Evolutionary conservation across 2,329 filamentous ascomycete genomes (phyloP).

Genomic region (Pezicula rhizophila): DNA sequence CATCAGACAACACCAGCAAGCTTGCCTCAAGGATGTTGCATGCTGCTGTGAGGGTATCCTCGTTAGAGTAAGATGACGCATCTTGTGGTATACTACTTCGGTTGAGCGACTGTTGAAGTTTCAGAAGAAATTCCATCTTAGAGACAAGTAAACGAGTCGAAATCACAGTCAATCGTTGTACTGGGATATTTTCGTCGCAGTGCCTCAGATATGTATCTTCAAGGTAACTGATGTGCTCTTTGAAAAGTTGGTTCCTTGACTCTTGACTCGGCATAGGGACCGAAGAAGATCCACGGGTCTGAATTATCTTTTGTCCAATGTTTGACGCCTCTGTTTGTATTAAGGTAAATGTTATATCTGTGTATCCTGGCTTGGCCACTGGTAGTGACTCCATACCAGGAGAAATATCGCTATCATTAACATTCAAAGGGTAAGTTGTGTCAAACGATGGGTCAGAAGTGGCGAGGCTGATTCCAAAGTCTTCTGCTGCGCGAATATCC

Average conservation of each 20-base stretch:
- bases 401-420: slow-evolving; percentile 38
- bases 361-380: slow-evolving; percentile 11
- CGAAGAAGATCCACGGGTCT: background rate
- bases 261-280: background rate
- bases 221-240: slow-evolving; percentile 14
- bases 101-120: background rate
- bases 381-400: slow-evolving; percentile 19
- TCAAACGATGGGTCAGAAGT: slow-evolving; percentile 50
- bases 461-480: slow-evolving; percentile 52
- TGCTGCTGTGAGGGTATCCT: background rate
- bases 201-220: slow-evolving; percentile 4
- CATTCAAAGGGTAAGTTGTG: slow-evolving; percentile 40
- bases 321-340: slow-evolving; percentile 14
- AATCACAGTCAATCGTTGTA: background rate
- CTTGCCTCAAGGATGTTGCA: slow-evolving; percentile 1
- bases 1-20: background rate
- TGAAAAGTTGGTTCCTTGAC: background rate
- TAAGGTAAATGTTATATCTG: slow-evolving; percentile 24
- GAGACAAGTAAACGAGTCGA: background rate
- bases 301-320: slow-evolving; percentile 2
- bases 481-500: slow-evolving; percentile 51
- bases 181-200: slow-evolving; percentile 10
- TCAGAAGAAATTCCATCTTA: slow-evolving; percentile 1
- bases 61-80: background rate
- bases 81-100: background rate